Percentiles rank a stretch among this genome's conserved stretches.
phyloP scores from a whole-genome alignment of 2,329 filamentous ascomycete genomes.

The Camillea tinctor region DNA sequence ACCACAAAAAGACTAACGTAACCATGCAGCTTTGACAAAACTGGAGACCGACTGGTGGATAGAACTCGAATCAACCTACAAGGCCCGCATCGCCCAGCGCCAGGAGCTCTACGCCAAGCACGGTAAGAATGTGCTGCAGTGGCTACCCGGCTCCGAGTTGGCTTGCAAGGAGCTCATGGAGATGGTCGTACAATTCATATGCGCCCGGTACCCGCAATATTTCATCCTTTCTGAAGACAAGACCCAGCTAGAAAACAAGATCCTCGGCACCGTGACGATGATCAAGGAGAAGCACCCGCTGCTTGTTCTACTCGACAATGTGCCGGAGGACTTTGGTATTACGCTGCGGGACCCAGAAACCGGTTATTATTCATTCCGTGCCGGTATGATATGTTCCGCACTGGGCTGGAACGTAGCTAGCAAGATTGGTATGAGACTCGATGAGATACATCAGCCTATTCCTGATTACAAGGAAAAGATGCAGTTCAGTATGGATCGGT shows the following conservation, averaged over 20 bases:
- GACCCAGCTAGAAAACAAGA: constrained; percentile 63
- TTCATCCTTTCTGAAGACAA: constrained; percentile 60
- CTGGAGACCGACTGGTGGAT: constrained; percentile 84
- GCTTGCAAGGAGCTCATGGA: constrained; percentile 88
- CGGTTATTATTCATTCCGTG: constrained; percentile 72
- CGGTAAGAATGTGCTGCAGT: constrained; percentile 62
- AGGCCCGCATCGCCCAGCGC: constrained; percentile 65
- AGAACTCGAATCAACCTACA: constrained; percentile 78
- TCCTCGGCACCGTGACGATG: constrained; percentile 62
- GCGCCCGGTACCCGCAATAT: constrained; percentile 71
- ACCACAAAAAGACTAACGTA: constrained; percentile 1
- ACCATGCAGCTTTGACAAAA: constrained; percentile 65
- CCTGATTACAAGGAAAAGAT: constrained; percentile 88
- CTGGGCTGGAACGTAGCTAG: constrained; percentile 75
- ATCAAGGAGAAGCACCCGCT: constrained; percentile 64
- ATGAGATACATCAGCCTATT: constrained; percentile 70
- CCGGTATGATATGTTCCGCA: constrained; percentile 74
- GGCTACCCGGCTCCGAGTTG: constrained; percentile 71
- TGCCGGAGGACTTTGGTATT: constrained; percentile 83
- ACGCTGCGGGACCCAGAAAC: constrained; percentile 69
- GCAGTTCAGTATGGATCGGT: constrained; percentile 84
- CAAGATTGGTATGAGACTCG: constrained; percentile 70
- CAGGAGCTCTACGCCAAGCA: constrained; percentile 62
- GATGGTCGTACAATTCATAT: constrained; percentile 78
- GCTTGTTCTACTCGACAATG: constrained; percentile 68